Conservation (phyloP, 2,329 filamentous ascomycete species). For the Apiospora pterosperma region DNA sequence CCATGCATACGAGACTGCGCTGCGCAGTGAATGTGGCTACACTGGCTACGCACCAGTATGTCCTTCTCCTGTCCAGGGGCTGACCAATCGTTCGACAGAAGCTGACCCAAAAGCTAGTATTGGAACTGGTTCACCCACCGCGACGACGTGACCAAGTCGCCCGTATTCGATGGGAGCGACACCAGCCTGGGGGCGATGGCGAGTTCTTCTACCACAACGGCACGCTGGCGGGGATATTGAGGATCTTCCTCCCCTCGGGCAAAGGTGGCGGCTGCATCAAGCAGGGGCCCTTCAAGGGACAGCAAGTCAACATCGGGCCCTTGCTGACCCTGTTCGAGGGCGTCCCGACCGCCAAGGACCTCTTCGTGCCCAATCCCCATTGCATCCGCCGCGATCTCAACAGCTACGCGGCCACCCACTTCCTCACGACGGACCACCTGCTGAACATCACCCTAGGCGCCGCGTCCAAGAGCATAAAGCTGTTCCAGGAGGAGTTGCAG, state of each 20-base stretch:
- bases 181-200: constrained; percentile 37
- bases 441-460: constrained; percentile 11
- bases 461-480: constrained; percentile 17
- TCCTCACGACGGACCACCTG: constrained; percentile 14
- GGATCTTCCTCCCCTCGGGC: constrained; percentile 30
- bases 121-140: constrained; percentile 33
- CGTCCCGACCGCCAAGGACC: neutral
- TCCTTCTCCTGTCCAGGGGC: neutral
- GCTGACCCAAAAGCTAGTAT: constrained; percentile 27
- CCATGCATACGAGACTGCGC: constrained; percentile 13
- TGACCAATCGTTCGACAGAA: neutral
- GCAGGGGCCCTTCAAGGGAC: constrained; percentile 27
- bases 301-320: constrained; percentile 25
- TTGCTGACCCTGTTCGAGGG: constrained; percentile 15
- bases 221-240: constrained; percentile 15
- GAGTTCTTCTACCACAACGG: constrained; percentile 23
- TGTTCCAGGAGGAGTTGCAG: constrained; percentile 25
- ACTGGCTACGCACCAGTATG: constrained; percentile 12
- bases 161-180: constrained; percentile 37
- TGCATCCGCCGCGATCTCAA: constrained; percentile 30
- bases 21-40: constrained; percentile 11
- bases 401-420: constrained; percentile 15
- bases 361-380: constrained; percentile 20
- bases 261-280: constrained; percentile 33
- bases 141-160: constrained; percentile 25